A percentile compares a stretch with the other conserved stretches of the same genome.
Evolutionary conservation across 1,284 basidiomycete species (phyloP).

Genomic region (Lentinula novae-zelandiae): DNA sequence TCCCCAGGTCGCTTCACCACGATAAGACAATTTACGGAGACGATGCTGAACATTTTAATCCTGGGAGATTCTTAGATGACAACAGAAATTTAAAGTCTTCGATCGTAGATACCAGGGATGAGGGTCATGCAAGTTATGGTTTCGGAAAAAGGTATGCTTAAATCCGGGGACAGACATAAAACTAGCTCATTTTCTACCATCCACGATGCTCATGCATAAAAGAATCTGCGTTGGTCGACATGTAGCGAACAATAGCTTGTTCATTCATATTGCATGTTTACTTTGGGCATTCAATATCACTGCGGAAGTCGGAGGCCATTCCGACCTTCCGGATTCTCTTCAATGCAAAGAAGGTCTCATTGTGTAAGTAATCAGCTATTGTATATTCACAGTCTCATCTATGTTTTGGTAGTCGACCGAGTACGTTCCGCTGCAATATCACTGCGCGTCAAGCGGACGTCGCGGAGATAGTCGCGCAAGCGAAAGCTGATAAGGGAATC

Average conservation of each 20-base stretch:
- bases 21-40: slow-evolving; percentile 15
- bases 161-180: neutral
- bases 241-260: slow-evolving; percentile 15
- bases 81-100: slow-evolving; percentile 11
- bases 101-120: slow-evolving; percentile 14
- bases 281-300: slow-evolving; percentile 16
- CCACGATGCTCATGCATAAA: neutral
- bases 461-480: too few species aligned
- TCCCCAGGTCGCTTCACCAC: slow-evolving; percentile 17
- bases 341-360: slow-evolving; percentile 12
- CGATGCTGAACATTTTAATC: slow-evolving; percentile 16
- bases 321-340: neutral
- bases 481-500: too few species aligned
- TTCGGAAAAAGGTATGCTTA: slow-evolving; percentile 16
- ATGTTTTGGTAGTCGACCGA: neutral
- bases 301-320: slow-evolving; percentile 1
- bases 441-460: too few species aligned
- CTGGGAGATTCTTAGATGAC: slow-evolving; percentile 12
- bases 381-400: neutral
- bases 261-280: slow-evolving; percentile 16
- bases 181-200: neutral
- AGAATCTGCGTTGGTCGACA: slow-evolving; percentile 15
- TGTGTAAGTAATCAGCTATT: neutral
- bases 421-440: too few species aligned
- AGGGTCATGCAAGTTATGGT: slow-evolving; percentile 18